phyloP scores from a whole-genome alignment of 371 early-diverging fungal genomes.

The Mucor indicus region DNA sequence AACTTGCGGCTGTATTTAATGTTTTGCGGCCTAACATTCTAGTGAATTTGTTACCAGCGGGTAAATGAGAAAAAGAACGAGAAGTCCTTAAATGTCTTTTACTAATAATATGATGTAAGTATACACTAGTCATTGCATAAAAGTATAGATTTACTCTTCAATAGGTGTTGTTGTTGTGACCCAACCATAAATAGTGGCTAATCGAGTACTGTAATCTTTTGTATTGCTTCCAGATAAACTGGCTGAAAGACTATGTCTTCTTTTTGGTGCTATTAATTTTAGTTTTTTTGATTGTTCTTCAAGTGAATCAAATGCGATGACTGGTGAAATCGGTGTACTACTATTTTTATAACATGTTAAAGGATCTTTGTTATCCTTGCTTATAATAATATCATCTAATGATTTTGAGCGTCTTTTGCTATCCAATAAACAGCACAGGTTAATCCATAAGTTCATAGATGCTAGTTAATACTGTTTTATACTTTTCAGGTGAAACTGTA shows the following conservation, averaged over 20 bases:
- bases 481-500: not conserved
- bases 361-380: slow-evolving; percentile 7
- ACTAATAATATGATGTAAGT: slow-evolving; percentile 8
- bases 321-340: slow-evolving; percentile 16
- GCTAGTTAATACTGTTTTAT: not conserved
- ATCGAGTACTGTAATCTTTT: slow-evolving; percentile 42
- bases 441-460: not conserved
- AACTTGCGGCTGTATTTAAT: slow-evolving; percentile 1
- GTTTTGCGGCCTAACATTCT: slow-evolving; percentile 31
- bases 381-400: slow-evolving; percentile 24
- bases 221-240: slow-evolving; percentile 24
- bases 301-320: slow-evolving; percentile 11
- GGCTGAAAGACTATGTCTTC: slow-evolving; percentile 50
- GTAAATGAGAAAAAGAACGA: slow-evolving; percentile 19
- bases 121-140: not conserved
- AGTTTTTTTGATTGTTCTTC: too few relatives aligned
- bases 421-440: not conserved
- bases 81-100: slow-evolving; percentile 12
- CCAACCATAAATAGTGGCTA: slow-evolving; percentile 61
- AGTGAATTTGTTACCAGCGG: slow-evolving; percentile 19
- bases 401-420: slow-evolving; percentile 43
- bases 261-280: slow-evolving; percentile 15
- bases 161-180: slow-evolving; percentile 25
- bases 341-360: slow-evolving; percentile 4
- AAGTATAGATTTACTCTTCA: not conserved